These are phyloP conservation scores for Strobilomyces dryophilus DNA, from an alignment of 768 basidiomycete species.

Conservation along the genomic window DNA sequence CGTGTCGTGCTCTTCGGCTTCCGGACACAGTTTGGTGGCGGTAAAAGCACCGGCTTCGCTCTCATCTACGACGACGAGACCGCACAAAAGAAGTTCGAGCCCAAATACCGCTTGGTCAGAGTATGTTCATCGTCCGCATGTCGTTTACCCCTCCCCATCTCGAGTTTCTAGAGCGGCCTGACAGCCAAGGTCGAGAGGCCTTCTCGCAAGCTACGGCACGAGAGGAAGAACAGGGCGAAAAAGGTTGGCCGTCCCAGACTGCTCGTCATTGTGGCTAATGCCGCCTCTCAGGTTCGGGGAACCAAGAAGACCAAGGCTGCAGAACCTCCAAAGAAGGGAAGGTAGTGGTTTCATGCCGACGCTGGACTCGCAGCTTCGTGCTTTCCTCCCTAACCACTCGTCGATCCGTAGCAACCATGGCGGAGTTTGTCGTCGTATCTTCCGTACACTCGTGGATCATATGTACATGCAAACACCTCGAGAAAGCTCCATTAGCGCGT, in stretches of 20 bases:
- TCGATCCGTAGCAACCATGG: conserved; percentile 34
- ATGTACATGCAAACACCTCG: conserved; percentile 22
- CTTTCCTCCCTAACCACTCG: conserved; percentile 18
- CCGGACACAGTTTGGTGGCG: conserved; percentile 96
- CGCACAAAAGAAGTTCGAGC: conserved; percentile 96
- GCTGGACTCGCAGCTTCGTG: conserved; percentile 9
- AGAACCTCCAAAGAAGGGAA: conserved; percentile 89
- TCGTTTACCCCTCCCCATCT: conserved; percentile 3
- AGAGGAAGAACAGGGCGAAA: conserved; percentile 99
- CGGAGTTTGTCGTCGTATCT: conserved; percentile 33
- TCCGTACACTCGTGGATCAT: conserved; percentile 22
- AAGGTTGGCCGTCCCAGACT: conserved; percentile 56
- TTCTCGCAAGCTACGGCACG: conserved; percentile 97
- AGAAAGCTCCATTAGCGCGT: conserved; percentile 21
- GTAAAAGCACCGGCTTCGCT: conserved; percentile 94
- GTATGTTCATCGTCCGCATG: conserved; percentile 48
- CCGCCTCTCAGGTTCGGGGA: conserved; percentile 71
- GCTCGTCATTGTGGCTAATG: conserved; percentile 10
- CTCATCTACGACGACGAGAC: conserved; percentile 96
- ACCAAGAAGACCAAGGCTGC: conserved; percentile 94
- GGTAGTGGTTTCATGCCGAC: conserved; percentile 48
- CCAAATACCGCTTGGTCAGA: conserved; percentile 89
- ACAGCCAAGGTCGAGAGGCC: conserved; percentile 79
- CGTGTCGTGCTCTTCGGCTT: conserved; percentile 95
- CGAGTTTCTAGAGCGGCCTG: conserved; percentile 54